Conservation (phyloP, 768 basidiomycete species). For the Candolleomyces efflorescens region DNA sequence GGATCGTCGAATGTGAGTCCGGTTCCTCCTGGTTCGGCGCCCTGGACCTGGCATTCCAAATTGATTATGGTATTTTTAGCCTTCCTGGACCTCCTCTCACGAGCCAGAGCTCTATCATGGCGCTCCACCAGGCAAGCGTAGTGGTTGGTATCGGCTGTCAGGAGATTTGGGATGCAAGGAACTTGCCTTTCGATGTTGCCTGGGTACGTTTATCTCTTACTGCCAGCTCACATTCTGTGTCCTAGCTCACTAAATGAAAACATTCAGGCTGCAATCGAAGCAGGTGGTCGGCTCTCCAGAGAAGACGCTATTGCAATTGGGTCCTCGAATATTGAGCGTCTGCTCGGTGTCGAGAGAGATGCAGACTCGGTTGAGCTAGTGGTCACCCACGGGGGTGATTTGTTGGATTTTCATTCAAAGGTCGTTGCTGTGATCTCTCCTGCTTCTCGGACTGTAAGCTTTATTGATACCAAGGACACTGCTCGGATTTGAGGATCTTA, state of each 20-base stretch:
- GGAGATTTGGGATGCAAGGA: conserved; percentile 70
- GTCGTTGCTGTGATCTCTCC: conserved; percentile 55
- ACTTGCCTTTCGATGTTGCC: conserved; percentile 72
- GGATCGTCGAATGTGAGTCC: conserved; percentile 52
- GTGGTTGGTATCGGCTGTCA: conserved; percentile 63
- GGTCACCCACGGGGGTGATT: conserved; percentile 48
- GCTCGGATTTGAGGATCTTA: too few relatives aligned
- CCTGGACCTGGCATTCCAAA: not conserved
- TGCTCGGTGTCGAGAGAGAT: conserved; percentile 32
- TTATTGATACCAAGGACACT: too few relatives aligned
- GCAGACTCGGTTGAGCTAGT: conserved; percentile 48
- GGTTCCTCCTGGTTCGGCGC: not conserved
- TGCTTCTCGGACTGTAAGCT: conserved; percentile 27
- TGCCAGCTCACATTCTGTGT: not conserved
- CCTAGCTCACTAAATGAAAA: not conserved
- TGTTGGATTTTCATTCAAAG: conserved; percentile 41
- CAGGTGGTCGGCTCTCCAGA: conserved; percentile 33
- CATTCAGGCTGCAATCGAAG: conserved; percentile 40
- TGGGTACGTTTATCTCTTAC: conserved; percentile 56
- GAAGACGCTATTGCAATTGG: conserved; percentile 43
- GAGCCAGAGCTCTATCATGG: conserved; percentile 46
- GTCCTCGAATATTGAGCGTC: conserved; percentile 40
- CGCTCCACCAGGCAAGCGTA: conserved; percentile 64
- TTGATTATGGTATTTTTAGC: conserved; percentile 21
- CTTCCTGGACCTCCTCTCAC: conserved; percentile 74